Evolutionary conservation across 2,329 filamentous ascomycete genomes (phyloP), one percentile per base, ranked within the genome.

Genomic region (Elsinoe arachidis): DNA sequence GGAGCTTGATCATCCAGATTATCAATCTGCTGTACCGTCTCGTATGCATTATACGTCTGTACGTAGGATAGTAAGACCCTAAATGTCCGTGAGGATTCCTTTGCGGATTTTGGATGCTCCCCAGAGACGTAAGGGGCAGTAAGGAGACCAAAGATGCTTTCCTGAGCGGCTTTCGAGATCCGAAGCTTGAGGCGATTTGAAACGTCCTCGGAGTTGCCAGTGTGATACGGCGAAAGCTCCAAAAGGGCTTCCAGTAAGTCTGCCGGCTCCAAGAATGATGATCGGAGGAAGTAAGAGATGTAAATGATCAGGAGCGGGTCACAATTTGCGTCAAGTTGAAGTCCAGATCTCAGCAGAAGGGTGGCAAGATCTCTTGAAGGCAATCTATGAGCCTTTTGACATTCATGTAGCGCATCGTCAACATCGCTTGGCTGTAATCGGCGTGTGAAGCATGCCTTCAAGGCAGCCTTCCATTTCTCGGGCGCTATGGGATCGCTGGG

Each of bases 231-330:
- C 2, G 68, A 69, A 17, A 61, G 54, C n/a, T 63, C 60, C 11
- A 70, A 60, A 5, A 70, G 57, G 5, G 65, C 67, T 6, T 62
- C 12, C 3, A 70, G 61, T 2, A 70, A 49, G 54, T 69, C 64
- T 38, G 61, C 62, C 5, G 63, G 60, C n/a, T 60, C 59, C 26
- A 68, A 61, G 47, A 61, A 61, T 3, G 60, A 59, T 3, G 58
- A 56, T 34, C 56, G 59, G 44, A 70, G 57, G 9, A 70, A 60
- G 14, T 60, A 54, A 4, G 64, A 60, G 19, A 65, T 59, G 55
- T 70, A 70, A 7, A 56, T 56, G 47, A 63, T 63, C 2, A 69
- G 57, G 12, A 69, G 55, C 15, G 67, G 65, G 52, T 69, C 67
- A 26, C 59, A 43, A 11, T 55, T 46, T 19, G 35, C 38, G 3